Conservation (phyloP, 1,139 yeast genomes). For the Yamadazyma dushanensis region DNA sequence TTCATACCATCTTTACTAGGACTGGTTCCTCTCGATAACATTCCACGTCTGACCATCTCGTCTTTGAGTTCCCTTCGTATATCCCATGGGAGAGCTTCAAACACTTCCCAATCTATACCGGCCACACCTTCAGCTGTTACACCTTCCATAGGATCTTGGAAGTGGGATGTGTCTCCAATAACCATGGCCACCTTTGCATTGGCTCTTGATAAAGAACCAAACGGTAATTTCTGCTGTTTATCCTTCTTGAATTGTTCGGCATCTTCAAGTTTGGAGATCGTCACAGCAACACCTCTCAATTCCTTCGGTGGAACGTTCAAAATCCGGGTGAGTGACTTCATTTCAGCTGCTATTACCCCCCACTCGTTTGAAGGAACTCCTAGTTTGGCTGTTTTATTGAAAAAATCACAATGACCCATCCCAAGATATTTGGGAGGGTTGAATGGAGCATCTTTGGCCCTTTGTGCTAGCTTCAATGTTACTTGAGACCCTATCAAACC, state of each 20-base stretch:
- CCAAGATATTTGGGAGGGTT: slow-evolving; percentile 82
- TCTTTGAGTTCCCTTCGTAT: slow-evolving; percentile 48
- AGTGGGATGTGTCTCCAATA: slow-evolving; percentile 11
- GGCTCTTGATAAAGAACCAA: slow-evolving; percentile 15
- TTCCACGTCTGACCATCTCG: slow-evolving; percentile 44
- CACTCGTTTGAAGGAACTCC: slow-evolving; percentile 65
- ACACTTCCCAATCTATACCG: slow-evolving; percentile 53
- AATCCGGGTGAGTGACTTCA: slow-evolving; percentile 56
- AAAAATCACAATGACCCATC: slow-evolving; percentile 73
- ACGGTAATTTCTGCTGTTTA: slow-evolving; percentile 47
- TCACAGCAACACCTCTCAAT: slow-evolving; percentile 76
- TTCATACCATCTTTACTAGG: slow-evolving; percentile 19
- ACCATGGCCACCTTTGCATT: slow-evolving; percentile 1
- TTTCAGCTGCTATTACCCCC: slow-evolving; percentile 61
- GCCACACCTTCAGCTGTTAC: slow-evolving; percentile 2
- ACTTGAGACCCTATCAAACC: slow-evolving; percentile 56
- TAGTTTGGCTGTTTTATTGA: slow-evolving; percentile 58
- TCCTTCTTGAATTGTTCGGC: slow-evolving; percentile 27
- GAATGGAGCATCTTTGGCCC: slow-evolving; percentile 67
- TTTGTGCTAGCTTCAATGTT: slow-evolving; percentile 62
- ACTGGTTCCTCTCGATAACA: slow-evolving; percentile 15
- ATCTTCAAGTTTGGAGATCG: slow-evolving; percentile 55
- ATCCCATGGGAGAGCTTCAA: slow-evolving; percentile 52
- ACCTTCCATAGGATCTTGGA: slow-evolving; percentile 15
- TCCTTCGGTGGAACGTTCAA: slow-evolving; percentile 64